Base-by-base conservation (phyloP, 768 basidiomycete genomes). In the Leucosporidium scottii region DNA sequence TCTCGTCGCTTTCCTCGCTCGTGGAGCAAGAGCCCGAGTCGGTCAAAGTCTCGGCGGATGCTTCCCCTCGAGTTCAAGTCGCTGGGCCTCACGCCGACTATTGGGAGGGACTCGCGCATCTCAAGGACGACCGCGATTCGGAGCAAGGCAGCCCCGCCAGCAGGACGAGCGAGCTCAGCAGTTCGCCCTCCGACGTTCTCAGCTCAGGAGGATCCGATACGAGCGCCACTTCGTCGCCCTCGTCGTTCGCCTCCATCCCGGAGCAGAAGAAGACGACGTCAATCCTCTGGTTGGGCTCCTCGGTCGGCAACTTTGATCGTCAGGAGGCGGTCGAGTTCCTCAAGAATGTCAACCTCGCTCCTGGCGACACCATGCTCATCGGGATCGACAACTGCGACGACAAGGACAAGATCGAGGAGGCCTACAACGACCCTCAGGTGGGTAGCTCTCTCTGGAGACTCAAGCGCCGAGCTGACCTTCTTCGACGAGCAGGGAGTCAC, bases 41-140 rank as follows among this genome's bases (percentile, higher is more conserved):
- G 12, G 75, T 75, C 34, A 74, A 74, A 12, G 68, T 62, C 27
- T 64, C 66, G 0, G 20, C 23, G 15, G 78, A 81, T 44, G 81
- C 92, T 3, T 69, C 80, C 31, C 89, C 87, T 59, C 91, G 90
- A 74, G 86, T 98, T 44, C 81, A 84, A 3, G 86, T 85, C 49
- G 87, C 86, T 66, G 96, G 93, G 27, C 83, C 97, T 71, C 90
- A 90, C 77, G 94, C 91, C 28, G 94, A 91, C 4, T 98, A 91
- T 77, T 86, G 94, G 59, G 87, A 88, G 36, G 93, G 93, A 2
- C 81, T 98, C 51, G 86, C 86, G 67, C 92, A 88, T 75, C 82
- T 93, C 59, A 61, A 63, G 79, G 84, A 51, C 81, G 85, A 55
- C 2, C 25, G n/a, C 1, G 15, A 39, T 7, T 28, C 25, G n/a